phyloP scores from a whole-genome alignment of 2,329 filamentous ascomycete species.

The Penicillium hordei region DNA sequence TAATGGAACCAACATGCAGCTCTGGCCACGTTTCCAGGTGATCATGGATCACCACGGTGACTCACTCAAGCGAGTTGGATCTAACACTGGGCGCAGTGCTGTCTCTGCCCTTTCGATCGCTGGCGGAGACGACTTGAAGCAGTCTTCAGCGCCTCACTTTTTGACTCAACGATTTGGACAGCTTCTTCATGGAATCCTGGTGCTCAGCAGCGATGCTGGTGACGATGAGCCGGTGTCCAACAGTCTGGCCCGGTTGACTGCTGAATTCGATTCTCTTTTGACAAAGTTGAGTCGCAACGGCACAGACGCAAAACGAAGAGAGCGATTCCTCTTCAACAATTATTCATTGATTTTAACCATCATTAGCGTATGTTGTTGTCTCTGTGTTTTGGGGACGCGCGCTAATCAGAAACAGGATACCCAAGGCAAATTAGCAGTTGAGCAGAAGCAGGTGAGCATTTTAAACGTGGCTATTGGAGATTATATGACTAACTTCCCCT shows the following conservation, averaged over 20 bases:
- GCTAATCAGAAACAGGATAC: slow-evolving; percentile 40
- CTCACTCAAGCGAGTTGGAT: slow-evolving; percentile 66
- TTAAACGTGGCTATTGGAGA: not conserved
- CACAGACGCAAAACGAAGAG: slow-evolving; percentile 73
- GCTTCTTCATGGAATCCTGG: slow-evolving; percentile 79
- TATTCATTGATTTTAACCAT: slow-evolving; percentile 94
- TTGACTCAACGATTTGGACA: slow-evolving; percentile 95
- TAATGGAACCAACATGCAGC: slow-evolving; percentile 90
- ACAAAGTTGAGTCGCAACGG: slow-evolving; percentile 75
- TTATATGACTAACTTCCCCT: not conserved
- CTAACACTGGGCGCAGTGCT: slow-evolving; percentile 48
- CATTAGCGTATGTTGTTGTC: slow-evolving; percentile 60
- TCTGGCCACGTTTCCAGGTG: slow-evolving; percentile 93
- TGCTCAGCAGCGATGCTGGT: slow-evolving; percentile 82
- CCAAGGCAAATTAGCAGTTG: slow-evolving; percentile 55
- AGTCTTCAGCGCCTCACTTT: slow-evolving; percentile 72
- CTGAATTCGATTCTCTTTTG: slow-evolving; percentile 81
- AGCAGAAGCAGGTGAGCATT: slow-evolving; percentile 61
- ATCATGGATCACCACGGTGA: slow-evolving; percentile 93
- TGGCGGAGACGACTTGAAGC: slow-evolving; percentile 45
- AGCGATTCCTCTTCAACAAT: slow-evolving; percentile 92
- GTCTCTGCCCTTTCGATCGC: slow-evolving; percentile 57
- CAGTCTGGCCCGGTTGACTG: slow-evolving; percentile 72
- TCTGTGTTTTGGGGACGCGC: not conserved
- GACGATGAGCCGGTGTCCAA: slow-evolving; percentile 90